Evolutionary conservation across 176 grass and related monocot species (phyloP).

Genomic region (Thalia dealbata): DNA sequence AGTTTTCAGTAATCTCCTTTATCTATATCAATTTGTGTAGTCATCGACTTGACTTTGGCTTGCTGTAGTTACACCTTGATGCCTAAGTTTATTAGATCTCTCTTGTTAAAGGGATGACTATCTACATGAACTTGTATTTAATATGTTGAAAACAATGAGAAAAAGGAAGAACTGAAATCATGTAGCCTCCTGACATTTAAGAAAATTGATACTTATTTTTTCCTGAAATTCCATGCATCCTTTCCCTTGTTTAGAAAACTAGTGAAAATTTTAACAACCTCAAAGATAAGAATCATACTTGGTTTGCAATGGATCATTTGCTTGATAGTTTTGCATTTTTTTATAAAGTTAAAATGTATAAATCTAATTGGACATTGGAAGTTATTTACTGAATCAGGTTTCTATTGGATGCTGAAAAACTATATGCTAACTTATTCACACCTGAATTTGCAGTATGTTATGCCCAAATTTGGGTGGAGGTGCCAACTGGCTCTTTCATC

Average conservation of each 20-base stretch:
- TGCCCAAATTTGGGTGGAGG: slow-evolving; percentile 90
- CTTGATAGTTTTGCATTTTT: background rate
- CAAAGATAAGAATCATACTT: no score
- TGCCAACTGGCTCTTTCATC: slow-evolving; percentile 76
- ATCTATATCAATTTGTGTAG: background rate
- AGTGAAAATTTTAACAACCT: no score
- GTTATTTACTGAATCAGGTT: background rate
- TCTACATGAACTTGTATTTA: background rate
- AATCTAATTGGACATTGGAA: background rate
- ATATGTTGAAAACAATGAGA: background rate
- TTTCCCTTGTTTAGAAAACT: background rate
- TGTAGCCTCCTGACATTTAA: background rate
- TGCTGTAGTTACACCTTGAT: background rate
- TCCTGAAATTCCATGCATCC: background rate
- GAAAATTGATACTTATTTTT: background rate
- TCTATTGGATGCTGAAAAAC: background rate
- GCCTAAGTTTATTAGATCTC: background rate
- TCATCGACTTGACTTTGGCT: background rate
- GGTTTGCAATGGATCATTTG: background rate
- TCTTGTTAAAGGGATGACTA: background rate
- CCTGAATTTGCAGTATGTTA: slow-evolving; percentile 52
- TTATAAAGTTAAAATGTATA: background rate
- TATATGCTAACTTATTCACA: background rate
- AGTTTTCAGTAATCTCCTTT: background rate
- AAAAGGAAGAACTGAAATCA: background rate